Base-by-base conservation (phyloP, 352 stramenopile genomes). In the Phytopythium mirpurense region DNA sequence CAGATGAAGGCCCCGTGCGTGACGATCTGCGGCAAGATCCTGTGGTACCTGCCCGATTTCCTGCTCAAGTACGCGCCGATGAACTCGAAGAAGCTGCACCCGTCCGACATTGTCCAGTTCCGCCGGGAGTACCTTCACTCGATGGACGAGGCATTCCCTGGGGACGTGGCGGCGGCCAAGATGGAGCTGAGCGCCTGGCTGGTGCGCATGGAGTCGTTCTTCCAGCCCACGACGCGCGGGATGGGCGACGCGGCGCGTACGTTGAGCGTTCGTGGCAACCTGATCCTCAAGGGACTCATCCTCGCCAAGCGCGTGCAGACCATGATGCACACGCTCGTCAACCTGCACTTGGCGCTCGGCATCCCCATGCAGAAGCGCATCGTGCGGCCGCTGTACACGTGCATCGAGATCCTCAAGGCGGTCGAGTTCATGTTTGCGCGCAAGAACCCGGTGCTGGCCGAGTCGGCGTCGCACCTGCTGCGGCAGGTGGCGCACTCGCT, bases 381-480 rank as follows among this genome's bases (percentile, higher is more conserved):
- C 23, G 89, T 96, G 27, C 65, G 80, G n/a, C 84, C 88, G 3
- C 47, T 96, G 40, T 88, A 95, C 54, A 92, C 79, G 14, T 94
- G 92, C 47, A 88, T 96, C 44, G 86, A 96, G 40, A 88, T 97
- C 32, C 60, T 96, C 24, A 98, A 98, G 65, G 83, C 84, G 3
- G 86, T 98, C 31, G 89, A 98, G 60, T 96, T 96, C 51, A 96
- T 96, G 86, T 89, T 97, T 58, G 83, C 83, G 15, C 66, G 85
- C 16, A 95, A 95, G 54, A 92, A 91, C 59, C 82, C 83, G 6
- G 83, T 93, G 26, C 48, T 95, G 40, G 73, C 77, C 0, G 83
- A 95, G 58, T 88, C 69, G 15, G 76, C 75, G 16, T 85, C 83
- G 2, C 71, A 93, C 18, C 58, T 95, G 40, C 51, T 95, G 19